Base-by-base conservation (phyloP, 2,329 filamentous ascomycete genomes). In the Trichophyton verrucosum region DNA sequence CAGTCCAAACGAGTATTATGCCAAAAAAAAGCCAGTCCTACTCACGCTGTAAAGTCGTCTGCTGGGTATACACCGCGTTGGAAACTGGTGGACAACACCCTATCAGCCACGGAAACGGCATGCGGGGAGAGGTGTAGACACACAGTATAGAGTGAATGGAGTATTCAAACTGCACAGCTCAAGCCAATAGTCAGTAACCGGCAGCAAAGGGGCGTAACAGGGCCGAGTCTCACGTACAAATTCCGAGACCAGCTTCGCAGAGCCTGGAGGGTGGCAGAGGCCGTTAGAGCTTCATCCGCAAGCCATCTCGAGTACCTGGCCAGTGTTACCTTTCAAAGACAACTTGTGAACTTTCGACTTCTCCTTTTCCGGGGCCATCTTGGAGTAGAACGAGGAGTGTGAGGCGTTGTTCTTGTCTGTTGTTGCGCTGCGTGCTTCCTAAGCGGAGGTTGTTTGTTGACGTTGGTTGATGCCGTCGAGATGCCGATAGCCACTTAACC, bases 121-220 rank as follows among this genome's bases (percentile, higher is more conserved):
- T 5, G 7, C 6, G 13, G 20, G 1, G 33, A n/a, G 15, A n/a
- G 40, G 15, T n/a, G 68, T 63, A 15, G 65, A 68, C 83, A 69
- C 81, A 94, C 85, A 99, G 80, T 62, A 99, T 97, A 0, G 91
- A 95, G 71, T 99, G 94, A 72, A 97, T 96, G 1, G 90, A 96
- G 75, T 96, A 99, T 80, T 99, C 91, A 72, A 99, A 99, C 74
- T 76, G 51, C 1, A 40, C 51, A 49, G 55, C 24, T 81, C 78
- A 95, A 90, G 97, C 60, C 9, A n/a, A 40, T 47, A 30, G 20
- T 27, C 15, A 30, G 33, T 15, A 30, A 5, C 33, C 4, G 22
- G 51, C 22, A 56, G 15, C 51, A 56, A 13, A 56, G 3, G 27
- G 24, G 11, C 27, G 49, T 15, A 33, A n/a, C 27, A 20, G 53